A percentile compares a stretch with the other conserved stretches of the same genome.
Evolutionary conservation across 495 filamentous ascomycete genomes (phyloP).

Genomic region (Hypoxylon crocopeplum): DNA sequence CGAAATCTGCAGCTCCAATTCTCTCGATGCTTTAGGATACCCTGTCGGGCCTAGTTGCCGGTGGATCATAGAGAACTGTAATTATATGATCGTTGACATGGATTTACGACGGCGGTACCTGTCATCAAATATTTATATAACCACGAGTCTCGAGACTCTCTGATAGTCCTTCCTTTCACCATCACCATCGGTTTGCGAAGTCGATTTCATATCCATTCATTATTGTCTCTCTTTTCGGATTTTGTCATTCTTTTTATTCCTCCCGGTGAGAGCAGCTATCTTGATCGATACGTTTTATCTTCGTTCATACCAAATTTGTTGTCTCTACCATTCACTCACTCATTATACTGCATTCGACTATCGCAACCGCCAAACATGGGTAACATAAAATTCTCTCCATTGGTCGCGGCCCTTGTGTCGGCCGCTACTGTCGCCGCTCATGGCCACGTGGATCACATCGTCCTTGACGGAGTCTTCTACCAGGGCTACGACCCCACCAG

Average conservation of each 20-base stretch:
- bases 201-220: conserved; percentile 27
- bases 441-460: conserved; percentile 66
- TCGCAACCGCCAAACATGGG: conserved; percentile 29
- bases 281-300: conserved; percentile 33
- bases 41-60: background rate
- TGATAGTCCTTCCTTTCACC: conserved; percentile 3
- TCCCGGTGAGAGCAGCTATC: conserved; percentile 43
- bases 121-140: conserved; percentile 37
- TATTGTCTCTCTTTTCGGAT: conserved; percentile 18
- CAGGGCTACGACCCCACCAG: conserved; percentile 54
- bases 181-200: conserved; percentile 32
- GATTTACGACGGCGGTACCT: conserved; percentile 8
- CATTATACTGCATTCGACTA: conserved; percentile 6
- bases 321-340: conserved; percentile 22
- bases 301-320: conserved; percentile 15
- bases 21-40: conserved; percentile 5
- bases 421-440: conserved; percentile 61
- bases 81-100: conserved; percentile 25
- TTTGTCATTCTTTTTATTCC: conserved; percentile 29
- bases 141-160: conserved; percentile 4
- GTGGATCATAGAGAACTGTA: conserved; percentile 31
- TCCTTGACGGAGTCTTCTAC: conserved; percentile 62
- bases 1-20: conserved; percentile 20
- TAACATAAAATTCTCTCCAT: conserved; percentile 16
- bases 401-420: conserved; percentile 52